Evolutionary conservation across 495 filamentous ascomycete genomes (phyloP), one percentile per base, ranked within the genome.

Genomic region (Glarea lozoyensis): DNA sequence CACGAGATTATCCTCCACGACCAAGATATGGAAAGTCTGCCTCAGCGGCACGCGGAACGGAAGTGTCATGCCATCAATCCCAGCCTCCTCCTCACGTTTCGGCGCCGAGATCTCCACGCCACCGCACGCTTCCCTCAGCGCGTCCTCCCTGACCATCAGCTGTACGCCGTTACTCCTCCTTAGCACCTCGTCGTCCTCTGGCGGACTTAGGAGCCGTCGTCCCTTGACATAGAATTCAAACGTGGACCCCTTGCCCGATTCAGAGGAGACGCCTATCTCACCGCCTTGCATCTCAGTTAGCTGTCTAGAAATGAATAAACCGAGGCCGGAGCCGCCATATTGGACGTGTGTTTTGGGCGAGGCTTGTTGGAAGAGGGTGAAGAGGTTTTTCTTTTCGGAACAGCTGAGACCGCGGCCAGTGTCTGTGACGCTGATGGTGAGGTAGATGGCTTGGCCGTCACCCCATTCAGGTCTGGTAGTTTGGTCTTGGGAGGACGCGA

Each of bases 241-340:
- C 0, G 82, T 87, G 56, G 82, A 87, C 15, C 87, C 87, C 23
- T 77, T 58, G 7, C 80, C 82, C 37, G 79, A 69, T 49, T 78
- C 67, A 3, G 82, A 86, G 15, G 73, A 69, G 1, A 92, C 84
- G 2, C 85, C 86, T 35, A 92, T 88, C 47, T 88, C 81, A 2
- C 87, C 86, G n/a, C 86, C 85, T 63, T 89, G 86, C 12, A 90
- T 58, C 50, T 92, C 85, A 19, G 82, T 85, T 6, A 94, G 65
- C 39, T 81, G 76, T 21, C 82, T 68, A 18, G 79, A 85, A 42
- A 94, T 88, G 60, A 88, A 92, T 4, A 94, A 67, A 0, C 87
- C 87, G 1, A 94, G 70, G 0, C 88, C 87, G 2, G 78, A 86
- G 4, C 87, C 87, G 18, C 86, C 87, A 49, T 92, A 92, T 32